These are phyloP conservation scores for Ambrosia artemisiifolia DNA, from an alignment of 129 eudicot species.

Conservation along the genomic window DNA sequence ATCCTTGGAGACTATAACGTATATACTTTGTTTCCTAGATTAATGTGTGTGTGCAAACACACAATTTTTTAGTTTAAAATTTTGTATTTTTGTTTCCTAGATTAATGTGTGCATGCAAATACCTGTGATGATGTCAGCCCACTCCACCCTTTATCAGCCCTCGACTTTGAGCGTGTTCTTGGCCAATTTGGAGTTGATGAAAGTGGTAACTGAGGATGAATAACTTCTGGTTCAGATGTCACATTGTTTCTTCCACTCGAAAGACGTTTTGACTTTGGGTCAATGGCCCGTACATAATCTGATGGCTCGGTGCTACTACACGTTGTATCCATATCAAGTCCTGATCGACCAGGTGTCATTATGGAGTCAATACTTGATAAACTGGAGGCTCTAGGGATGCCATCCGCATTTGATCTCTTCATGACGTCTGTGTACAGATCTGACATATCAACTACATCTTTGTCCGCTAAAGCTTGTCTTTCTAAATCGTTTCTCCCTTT, in stretches of 20 bases:
- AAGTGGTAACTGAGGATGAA: slow-evolving; percentile 70
- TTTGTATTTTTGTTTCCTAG: neutral
- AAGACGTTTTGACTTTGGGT: slow-evolving; percentile 73
- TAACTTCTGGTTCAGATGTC: slow-evolving; percentile 80
- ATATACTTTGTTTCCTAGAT: neutral
- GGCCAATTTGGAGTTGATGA: slow-evolving; percentile 92
- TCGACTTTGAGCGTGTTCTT: slow-evolving; percentile 88
- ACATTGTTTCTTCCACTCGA: slow-evolving; percentile 72
- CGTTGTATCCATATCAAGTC: slow-evolving; percentile 65
- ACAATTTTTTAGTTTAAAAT: neutral
- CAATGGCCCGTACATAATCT: slow-evolving; percentile 87
- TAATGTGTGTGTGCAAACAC: neutral
- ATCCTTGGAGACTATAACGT: neutral
- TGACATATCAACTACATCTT: slow-evolving; percentile 70
- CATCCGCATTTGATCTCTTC: slow-evolving; percentile 72
- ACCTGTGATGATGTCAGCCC: slow-evolving; percentile 54
- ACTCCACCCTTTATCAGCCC: slow-evolving; percentile 81
- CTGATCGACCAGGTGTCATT: slow-evolving; percentile 84
- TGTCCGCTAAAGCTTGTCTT: slow-evolving; percentile 40
- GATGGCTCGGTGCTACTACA: slow-evolving; percentile 96
- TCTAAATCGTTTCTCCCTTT: slow-evolving; percentile 48
- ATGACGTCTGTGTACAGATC: slow-evolving; percentile 88
- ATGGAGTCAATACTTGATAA: slow-evolving; percentile 93
- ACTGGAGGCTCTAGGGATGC: slow-evolving; percentile 94
- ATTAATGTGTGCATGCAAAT: too few relatives aligned